Base-by-base conservation (phyloP, 2,329 filamentous ascomycete genomes). In the Ophiocordyceps australis region DNA sequence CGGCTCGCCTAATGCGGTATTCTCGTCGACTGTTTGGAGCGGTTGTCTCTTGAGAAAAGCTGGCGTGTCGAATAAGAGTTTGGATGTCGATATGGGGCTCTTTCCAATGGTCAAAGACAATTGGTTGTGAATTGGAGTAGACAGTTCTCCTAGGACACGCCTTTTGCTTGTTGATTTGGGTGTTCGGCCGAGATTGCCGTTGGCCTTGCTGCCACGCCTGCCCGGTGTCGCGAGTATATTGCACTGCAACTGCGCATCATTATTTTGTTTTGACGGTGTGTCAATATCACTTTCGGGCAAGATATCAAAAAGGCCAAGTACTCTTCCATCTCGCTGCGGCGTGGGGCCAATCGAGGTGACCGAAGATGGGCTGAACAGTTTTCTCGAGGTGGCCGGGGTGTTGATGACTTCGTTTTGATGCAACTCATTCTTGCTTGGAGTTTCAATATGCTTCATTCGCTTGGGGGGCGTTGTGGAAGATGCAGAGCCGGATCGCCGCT, bases 271-370 rank as follows among this genome's bases (percentile, higher is more conserved):
- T 5, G 62, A 61, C 2, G 65, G 62, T 5, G 61, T 62, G 17
- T 52, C 53, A 14, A 57, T 46, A 14, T 57, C 55, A 22, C 55
- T 54, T 29, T 65, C 58, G 15, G 57, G 52, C 7, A 82, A 52
- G 9, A 77, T 50, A 41, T 86, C 80, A 42, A 89, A 89, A 12
- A 89, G 52, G 5, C 80, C 78, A 3, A 89, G 57, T 1, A 83
- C 73, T 13, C 68, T 67, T 16, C 80, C 80, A 43, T 86, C 76
- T 32, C 72, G 70, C 40, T 86, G 80, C 4, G 80, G 80, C 9
- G 80, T 89, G 2, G 80, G 80, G 3, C 77, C 78, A 32, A 89
- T 65, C 1, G 61, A 65, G 5, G 65, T 70, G 3, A 67, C 65
- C 9, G 61, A 55, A 1, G 50, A 50, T 2, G 70, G 65, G 29